Percentiles rank a stretch among this genome's conserved stretches.
Conservation (phyloP, 2,329 filamentous ascomycete genomes). For the Eurotiales sp. region DNA sequence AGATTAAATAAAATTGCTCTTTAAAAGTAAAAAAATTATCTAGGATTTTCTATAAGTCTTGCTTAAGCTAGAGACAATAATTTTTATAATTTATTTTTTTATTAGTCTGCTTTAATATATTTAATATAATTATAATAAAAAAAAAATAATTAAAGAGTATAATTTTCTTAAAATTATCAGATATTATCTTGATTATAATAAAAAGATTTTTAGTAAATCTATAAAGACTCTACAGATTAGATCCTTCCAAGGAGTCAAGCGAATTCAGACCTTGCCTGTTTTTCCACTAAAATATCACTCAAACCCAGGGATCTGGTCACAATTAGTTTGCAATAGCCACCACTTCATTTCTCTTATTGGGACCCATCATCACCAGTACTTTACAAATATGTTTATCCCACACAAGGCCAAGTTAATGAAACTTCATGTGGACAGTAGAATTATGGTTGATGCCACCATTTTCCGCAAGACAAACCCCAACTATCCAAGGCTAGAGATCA, state of each 20-base stretch:
- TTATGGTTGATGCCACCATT: conserved; percentile 14
- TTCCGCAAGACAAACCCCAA: conserved; percentile 17
- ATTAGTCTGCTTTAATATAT: conserved; percentile 15
- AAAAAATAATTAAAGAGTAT: conserved; percentile 10
- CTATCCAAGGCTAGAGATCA: conserved; percentile 10
- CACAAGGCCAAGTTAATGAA: conserved; percentile 6
- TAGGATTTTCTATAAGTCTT: conserved; percentile 30
- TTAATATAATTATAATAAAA: conserved; percentile 18
- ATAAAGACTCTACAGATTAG: conserved; percentile 18
- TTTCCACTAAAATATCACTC: conserved; percentile 27
- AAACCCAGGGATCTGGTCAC: conserved; percentile 10
- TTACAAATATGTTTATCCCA: conserved; percentile 11
- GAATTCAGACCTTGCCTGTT: conserved; percentile 22
- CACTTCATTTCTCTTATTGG: conserved; percentile 8
- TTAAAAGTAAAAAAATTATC: conserved; percentile 24
- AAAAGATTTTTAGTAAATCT: conserved; percentile 21
- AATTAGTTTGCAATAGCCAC: background rate
- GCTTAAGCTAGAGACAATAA: conserved; percentile 27
- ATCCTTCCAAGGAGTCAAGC: conserved; percentile 17
- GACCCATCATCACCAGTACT: conserved; percentile 6
- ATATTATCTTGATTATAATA: conserved; percentile 25
- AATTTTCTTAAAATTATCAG: conserved; percentile 17
- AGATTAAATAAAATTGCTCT: conserved; percentile 15
- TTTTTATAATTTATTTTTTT: conserved; percentile 19
- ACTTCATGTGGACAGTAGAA: conserved; percentile 8